Conservation (phyloP, 768 basidiomycete genomes). For the Mycena floridula region DNA sequence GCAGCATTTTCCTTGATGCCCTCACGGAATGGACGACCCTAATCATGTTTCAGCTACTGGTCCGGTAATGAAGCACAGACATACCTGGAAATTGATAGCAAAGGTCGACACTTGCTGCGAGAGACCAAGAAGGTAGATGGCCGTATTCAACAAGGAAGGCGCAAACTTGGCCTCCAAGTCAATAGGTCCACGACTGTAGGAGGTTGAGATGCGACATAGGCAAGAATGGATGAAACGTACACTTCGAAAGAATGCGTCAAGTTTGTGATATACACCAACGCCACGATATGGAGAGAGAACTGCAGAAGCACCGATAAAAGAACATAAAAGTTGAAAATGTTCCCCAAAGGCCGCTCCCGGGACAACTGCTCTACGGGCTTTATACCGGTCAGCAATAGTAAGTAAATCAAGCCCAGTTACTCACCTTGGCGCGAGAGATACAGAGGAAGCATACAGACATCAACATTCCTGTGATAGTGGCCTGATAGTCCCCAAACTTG, state of each 20-base stretch:
- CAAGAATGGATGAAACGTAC: constrained; percentile 52
- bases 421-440: constrained; percentile 93
- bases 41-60: not conserved
- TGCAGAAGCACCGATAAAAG: constrained; percentile 87
- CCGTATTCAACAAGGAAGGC: constrained; percentile 90
- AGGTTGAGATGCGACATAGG: not conserved
- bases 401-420: constrained; percentile 14
- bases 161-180: constrained; percentile 97
- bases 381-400: constrained; percentile 3
- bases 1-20: constrained; percentile 94
- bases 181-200: constrained; percentile 44
- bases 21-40: constrained; percentile 97
- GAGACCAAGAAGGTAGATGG: constrained; percentile 91
- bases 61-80: constrained; percentile 2
- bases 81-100: constrained; percentile 92
- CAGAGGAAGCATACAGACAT: constrained; percentile 99
- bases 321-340: constrained; percentile 97
- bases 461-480: constrained; percentile 92
- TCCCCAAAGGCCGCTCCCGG: constrained; percentile 85
- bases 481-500: constrained; percentile 99
- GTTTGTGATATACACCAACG: constrained; percentile 90
- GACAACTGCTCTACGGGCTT: constrained; percentile 98
- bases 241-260: constrained; percentile 73
- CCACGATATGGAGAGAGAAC: constrained; percentile 88
- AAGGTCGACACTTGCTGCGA: constrained; percentile 99